phyloP scores from a whole-genome alignment of 768 basidiomycete species.

The Paxillus involutus region DNA sequence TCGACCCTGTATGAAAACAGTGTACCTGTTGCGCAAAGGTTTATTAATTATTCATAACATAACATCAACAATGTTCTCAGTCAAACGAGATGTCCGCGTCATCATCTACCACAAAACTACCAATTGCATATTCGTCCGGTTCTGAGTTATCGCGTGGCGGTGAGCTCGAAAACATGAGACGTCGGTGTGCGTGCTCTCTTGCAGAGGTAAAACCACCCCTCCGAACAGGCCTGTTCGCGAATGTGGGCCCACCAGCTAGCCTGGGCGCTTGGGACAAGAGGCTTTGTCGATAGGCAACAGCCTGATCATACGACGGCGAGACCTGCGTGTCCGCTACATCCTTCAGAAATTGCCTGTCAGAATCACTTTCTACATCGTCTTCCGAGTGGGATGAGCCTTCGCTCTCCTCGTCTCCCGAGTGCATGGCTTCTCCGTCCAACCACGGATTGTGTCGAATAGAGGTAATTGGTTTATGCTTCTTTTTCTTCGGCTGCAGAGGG shows the following conservation, averaged over 20 bases:
- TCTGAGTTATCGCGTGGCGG: conserved; percentile 52
- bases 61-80: conserved; percentile 6
- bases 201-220: conserved; percentile 36
- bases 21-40: no score
- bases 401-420: conserved; percentile 80
- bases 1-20: no score
- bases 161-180: conserved; percentile 53
- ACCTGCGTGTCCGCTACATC: conserved; percentile 66
- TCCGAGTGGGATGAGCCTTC: conserved; percentile 59
- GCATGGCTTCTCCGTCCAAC: conserved; percentile 69
- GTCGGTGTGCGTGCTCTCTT: conserved; percentile 34
- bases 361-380: conserved; percentile 57
- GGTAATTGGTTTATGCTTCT: conserved; percentile 22
- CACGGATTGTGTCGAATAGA: conserved; percentile 43
- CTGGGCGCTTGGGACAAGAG: conserved; percentile 66
- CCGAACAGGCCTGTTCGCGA: conserved; percentile 51
- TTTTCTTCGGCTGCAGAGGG: conserved; percentile 21
- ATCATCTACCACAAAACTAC: conserved; percentile 81
- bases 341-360: conserved; percentile 66
- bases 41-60: not conserved
- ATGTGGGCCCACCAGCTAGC: conserved; percentile 44
- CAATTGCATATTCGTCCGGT: conserved; percentile 66
- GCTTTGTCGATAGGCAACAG: conserved; percentile 65
- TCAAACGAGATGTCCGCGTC: conserved; percentile 65
- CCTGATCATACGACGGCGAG: conserved; percentile 74